These are phyloP conservation scores for Calonectria hongkongensis DNA, from an alignment of 2,329 filamentous ascomycete species.

Conservation along the genomic window DNA sequence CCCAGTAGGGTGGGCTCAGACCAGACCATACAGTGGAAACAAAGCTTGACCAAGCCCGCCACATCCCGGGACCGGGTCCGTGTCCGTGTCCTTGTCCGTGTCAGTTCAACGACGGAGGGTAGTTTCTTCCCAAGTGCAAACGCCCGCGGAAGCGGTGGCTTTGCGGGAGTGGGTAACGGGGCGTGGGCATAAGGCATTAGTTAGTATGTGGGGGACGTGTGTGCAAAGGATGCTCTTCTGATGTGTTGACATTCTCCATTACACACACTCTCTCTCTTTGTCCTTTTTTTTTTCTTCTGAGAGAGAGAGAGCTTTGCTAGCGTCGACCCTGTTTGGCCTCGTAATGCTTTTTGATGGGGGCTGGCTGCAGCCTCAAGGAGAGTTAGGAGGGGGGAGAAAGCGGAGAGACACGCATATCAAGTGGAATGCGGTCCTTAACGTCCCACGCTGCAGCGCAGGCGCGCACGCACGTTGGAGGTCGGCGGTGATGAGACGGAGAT, in stretches of 20 bases:
- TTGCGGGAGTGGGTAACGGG: slow-evolving; percentile 15
- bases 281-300: too few species aligned
- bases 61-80: slow-evolving; percentile 24
- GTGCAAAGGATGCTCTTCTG: slow-evolving; percentile 10
- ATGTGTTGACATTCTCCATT: background rate
- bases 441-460: slow-evolving; percentile 19
- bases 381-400: background rate
- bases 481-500: slow-evolving; percentile 39
- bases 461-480: slow-evolving; percentile 33
- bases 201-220: background rate
- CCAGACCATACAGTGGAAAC: slow-evolving; percentile 7
- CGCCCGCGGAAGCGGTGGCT: slow-evolving; percentile 20
- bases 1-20: slow-evolving; percentile 16
- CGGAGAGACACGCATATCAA: slow-evolving; percentile 24
- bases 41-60: slow-evolving; percentile 7
- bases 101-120: slow-evolving; percentile 4
- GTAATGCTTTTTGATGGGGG: slow-evolving; percentile 12
- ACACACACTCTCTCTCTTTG: background rate
- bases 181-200: slow-evolving; percentile 9
- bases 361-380: slow-evolving; percentile 36
- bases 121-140: slow-evolving; percentile 13
- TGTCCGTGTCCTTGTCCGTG: slow-evolving; percentile 30
- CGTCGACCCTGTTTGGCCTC: slow-evolving; percentile 12
- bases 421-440: slow-evolving; percentile 14
- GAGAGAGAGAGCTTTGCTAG: background rate